A percentile compares a stretch with the other conserved stretches of the same genome.
Conservation (phyloP, 768 basidiomycete genomes). For the Mycena crocata region DNA sequence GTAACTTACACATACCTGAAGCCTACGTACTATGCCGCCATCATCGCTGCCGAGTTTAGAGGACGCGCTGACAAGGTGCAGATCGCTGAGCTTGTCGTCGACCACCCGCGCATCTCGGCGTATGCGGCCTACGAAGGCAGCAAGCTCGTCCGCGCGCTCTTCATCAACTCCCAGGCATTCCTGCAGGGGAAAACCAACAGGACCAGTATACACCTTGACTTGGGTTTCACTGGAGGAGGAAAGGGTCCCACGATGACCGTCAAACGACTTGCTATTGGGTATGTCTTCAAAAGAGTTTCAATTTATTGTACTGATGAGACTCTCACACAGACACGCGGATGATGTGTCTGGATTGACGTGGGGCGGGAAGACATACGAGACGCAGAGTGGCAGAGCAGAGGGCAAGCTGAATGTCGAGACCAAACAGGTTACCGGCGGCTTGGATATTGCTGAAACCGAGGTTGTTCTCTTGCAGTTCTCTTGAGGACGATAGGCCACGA, state of each 20-base stretch:
- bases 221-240: conserved; percentile 48
- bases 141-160: conserved; percentile 58
- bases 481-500: no score
- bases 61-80: conserved; percentile 55
- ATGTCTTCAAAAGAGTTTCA: no score
- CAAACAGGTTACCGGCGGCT: conserved; percentile 46
- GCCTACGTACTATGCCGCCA: conserved; percentile 73
- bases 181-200: conserved; percentile 50
- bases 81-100: conserved; percentile 61
- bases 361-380: conserved; percentile 72
- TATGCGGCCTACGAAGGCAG: conserved; percentile 70
- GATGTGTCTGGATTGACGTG: conserved; percentile 64
- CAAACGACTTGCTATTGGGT: conserved; percentile 64
- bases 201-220: conserved; percentile 53
- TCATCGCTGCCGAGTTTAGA: conserved; percentile 69
- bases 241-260: conserved; percentile 48
- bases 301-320: no score
- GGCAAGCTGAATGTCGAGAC: conserved; percentile 48
- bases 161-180: conserved; percentile 71
- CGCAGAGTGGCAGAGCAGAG: conserved; percentile 52
- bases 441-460: conserved; percentile 62
- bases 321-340: conserved; percentile 57
- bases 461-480: no score
- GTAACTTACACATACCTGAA: no score
- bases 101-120: conserved; percentile 61